Conservation (phyloP, 306 rosid genomes). For the Lathyrus aphaca region DNA sequence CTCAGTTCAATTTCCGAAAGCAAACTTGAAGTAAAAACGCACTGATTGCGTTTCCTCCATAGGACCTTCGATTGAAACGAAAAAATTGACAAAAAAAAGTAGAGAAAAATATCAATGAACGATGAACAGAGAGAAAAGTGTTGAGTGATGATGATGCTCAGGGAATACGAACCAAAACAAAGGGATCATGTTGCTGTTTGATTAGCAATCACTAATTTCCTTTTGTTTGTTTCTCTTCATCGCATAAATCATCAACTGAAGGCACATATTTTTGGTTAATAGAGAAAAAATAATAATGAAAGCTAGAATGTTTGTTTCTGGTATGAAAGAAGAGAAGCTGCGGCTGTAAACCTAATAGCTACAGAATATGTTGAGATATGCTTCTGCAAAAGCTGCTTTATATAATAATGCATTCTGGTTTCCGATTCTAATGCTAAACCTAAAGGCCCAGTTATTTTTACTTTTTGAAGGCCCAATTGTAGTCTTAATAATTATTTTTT, state of each 20-base stretch:
- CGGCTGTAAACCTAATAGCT: background rate
- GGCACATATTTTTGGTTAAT: background rate
- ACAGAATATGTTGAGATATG: background rate
- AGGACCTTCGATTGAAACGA: constrained; percentile 67
- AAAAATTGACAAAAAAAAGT: no score
- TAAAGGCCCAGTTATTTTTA: background rate
- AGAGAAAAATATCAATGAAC: background rate
- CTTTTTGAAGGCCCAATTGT: background rate
- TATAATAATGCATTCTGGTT: constrained; percentile 17
- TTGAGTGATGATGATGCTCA: constrained; percentile 56
- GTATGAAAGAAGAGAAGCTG: background rate
- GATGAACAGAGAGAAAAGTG: fast-evolving
- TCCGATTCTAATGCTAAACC: background rate
- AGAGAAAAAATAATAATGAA: background rate
- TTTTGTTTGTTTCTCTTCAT: constrained; percentile 53
- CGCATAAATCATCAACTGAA: constrained; percentile 35
- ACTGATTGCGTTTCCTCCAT: constrained; percentile 82
- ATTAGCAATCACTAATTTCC: constrained; percentile 58
- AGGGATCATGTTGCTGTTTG: constrained; percentile 61
- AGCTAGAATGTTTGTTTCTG: background rate
- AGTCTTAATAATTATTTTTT: no score
- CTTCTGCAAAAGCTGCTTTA: background rate
- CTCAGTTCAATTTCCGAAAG: constrained; percentile 74
- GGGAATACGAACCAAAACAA: constrained; percentile 93
- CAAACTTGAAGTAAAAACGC: constrained; percentile 87